These are phyloP conservation scores for Camellia oleifera DNA, from an alignment of 179 eudicot species.

Conservation along the genomic window DNA sequence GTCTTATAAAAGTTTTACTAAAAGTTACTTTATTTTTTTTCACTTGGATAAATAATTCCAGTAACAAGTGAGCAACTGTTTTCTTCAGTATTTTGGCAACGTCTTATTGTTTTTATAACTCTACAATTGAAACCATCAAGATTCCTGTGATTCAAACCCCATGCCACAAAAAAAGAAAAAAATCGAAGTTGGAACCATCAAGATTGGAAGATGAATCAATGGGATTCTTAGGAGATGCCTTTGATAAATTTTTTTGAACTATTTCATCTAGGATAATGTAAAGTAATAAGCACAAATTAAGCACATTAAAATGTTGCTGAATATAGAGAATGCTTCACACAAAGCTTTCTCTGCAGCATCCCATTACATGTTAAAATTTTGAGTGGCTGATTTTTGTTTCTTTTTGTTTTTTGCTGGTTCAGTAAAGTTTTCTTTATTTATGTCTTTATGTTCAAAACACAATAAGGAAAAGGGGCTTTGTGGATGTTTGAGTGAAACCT, in stretches of 20 bases:
- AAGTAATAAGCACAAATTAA: background rate
- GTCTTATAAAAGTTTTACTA: background rate
- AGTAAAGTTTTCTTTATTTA: background rate
- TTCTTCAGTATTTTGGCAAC: background rate
- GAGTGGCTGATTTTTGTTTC: background rate
- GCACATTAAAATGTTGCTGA: background rate
- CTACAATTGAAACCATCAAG: background rate
- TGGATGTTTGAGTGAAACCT: conserved; percentile 7
- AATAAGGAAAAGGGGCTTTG: background rate
- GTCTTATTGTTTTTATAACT: background rate
- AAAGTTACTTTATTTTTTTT: background rate
- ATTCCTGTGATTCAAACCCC: too few species aligned
- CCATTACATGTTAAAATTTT: background rate
- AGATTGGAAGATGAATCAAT: too few species aligned
- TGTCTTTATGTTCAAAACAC: background rate
- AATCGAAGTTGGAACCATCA: too few species aligned
- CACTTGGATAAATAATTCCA: background rate
- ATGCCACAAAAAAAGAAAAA: too few species aligned
- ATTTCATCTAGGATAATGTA: background rate
- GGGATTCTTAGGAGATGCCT: too few species aligned
- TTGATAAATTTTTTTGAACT: background rate
- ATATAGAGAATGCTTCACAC: background rate
- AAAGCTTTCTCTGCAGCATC: background rate
- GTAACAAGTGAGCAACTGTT: background rate
- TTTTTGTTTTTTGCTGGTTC: conserved; percentile 6